Base-by-base conservation (phyloP, 495 filamentous ascomycete species). In the Penicillium mononematosum region DNA sequence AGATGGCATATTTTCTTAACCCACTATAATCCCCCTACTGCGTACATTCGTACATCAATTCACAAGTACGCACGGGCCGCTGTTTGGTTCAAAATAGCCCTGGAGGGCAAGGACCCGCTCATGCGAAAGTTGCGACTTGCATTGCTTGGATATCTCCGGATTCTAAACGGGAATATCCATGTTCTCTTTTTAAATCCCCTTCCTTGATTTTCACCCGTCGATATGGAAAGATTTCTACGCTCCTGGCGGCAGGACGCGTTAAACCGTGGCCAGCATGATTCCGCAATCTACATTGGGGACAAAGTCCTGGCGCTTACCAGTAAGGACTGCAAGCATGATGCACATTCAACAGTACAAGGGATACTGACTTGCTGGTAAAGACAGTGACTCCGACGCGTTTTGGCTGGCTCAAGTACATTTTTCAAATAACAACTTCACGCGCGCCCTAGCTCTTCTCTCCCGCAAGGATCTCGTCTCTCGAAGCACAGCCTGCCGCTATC, bases 371-470 rank as follows among this genome's bases (percentile, higher is more conserved):
- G 55, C 14, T 20, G 52, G 52, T 38, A 41, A 60, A 97, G 93
- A 90, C 67, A 86, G 90, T 67, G 89, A 92, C 61, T 83, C 89
- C 36, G 93, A 98, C 72, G 92, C 91, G 49, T 95, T 96, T 68
- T 95, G 88, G 85, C 85, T 98, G 45, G 93, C 93, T 10, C 90
- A 96, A 70, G 86, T 96, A 44, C 92, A 99, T 71, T 98, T 97
- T 73, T 85, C 85, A 11, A 93, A 91, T 39, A 90, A 91, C 45
- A 96, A 97, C 75, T 96, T 94, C 71, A 92, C 88, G 1, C 88
- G 92, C 58, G 92, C 95, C 3, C 84, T 92, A 58, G 83, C 86
- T 51, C 87, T 97, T 52, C 82, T 99, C 41, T 82, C 85, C n/a
- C 88, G 89, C 58, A 87, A 92, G 70, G 87, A 92, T 68, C 84